A percentile compares a stretch with the other conserved stretches of the same genome.
Conservation (phyloP, 805 yeast genomes). For the Metschnikowia koreensis region DNA sequence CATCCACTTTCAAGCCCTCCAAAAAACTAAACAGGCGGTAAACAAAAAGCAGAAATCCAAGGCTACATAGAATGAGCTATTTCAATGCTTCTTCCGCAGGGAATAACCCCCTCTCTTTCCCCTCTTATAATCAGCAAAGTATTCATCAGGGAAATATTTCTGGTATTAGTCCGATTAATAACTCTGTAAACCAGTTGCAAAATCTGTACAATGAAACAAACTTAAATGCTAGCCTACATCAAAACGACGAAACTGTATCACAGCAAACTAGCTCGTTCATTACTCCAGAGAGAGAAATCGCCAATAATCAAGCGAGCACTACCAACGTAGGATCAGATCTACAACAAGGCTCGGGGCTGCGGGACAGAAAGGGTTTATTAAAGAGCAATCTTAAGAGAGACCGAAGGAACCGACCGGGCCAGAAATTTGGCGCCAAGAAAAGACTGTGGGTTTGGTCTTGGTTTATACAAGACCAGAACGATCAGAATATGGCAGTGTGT, state of each 20-base stretch:
- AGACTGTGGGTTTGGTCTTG: conserved; percentile 64
- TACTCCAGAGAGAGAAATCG: not conserved
- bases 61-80: conserved; percentile 17
- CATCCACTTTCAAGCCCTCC: not conserved
- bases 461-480: conserved; percentile 51
- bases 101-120: conserved; percentile 23
- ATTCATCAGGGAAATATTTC: conserved; percentile 14
- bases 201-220: conserved; percentile 11
- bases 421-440: conserved; percentile 59
- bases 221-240: conserved; percentile 3
- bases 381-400: conserved; percentile 20
- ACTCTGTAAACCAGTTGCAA: conserved; percentile 9
- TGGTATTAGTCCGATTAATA: conserved; percentile 6
- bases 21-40: not conserved
- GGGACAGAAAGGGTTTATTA: not conserved
- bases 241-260: not conserved
- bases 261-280: not conserved
- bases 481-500: conserved; percentile 53
- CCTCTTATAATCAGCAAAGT: conserved; percentile 22
- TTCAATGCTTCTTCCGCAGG: conserved; percentile 16
- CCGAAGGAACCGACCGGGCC: conserved; percentile 50
- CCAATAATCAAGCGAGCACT: not conserved
- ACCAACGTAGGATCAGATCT: not conserved
- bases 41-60: not conserved
- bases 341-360: conserved; percentile 1